phyloP scores from a whole-genome alignment of 257 asterid species.

The Schizonepeta tenuifolia region DNA sequence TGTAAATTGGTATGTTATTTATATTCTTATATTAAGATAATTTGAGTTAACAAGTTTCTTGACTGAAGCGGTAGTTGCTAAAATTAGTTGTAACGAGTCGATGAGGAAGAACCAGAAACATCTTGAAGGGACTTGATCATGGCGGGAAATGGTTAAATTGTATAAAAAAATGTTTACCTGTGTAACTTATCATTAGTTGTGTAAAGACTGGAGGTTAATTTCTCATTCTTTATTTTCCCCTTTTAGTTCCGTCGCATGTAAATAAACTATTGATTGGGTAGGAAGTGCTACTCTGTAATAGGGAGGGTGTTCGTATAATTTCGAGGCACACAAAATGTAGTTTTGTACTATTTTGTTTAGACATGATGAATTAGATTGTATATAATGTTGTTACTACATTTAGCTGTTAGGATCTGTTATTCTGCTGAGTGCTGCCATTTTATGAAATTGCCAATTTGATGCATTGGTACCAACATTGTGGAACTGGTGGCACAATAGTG shows the following conservation, averaged over 20 bases:
- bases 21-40: conserved; percentile 19
- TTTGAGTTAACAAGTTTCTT: conserved; percentile 28
- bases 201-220: conserved; percentile 17
- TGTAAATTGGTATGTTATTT: conserved; percentile 33
- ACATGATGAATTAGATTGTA: conserved; percentile 26
- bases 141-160: conserved; percentile 38
- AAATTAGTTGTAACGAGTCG: conserved; percentile 33
- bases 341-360: conserved; percentile 21
- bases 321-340: not conserved
- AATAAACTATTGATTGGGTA: conserved; percentile 31
- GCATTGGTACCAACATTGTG: not conserved
- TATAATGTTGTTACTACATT: not conserved
- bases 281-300: not conserved
- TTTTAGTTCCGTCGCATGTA: conserved; percentile 38
- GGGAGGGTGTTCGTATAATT: not conserved
- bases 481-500: too few species aligned
- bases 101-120: conserved; percentile 30
- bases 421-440: not conserved
- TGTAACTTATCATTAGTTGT: conserved; percentile 18
- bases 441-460: not conserved
- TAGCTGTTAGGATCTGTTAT: not conserved
- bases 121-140: conserved; percentile 23
- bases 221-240: conserved; percentile 7
- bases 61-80: conserved; percentile 28
- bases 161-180: conserved; percentile 22